Evolutionary conservation across 1,139 yeast genomes (phyloP).

Genomic region (Meyerozyma guilliermondii): DNA sequence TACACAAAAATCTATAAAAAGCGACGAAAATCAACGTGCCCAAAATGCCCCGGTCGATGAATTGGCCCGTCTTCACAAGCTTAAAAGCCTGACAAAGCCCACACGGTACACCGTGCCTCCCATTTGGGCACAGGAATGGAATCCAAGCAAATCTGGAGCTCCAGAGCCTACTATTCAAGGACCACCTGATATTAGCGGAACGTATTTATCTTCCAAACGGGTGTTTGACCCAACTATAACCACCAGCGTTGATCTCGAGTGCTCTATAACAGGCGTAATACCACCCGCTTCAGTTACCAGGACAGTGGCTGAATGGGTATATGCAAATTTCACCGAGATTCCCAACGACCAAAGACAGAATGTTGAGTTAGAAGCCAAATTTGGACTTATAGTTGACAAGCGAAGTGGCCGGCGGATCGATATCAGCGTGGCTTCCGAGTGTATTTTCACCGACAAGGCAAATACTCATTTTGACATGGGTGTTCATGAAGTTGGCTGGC

Average conservation of each 20-base stretch:
- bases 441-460: slow-evolving; percentile 54
- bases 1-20: not conserved
- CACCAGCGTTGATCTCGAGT: slow-evolving; percentile 40
- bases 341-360: slow-evolving; percentile 53
- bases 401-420: slow-evolving; percentile 58
- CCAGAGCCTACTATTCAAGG: slow-evolving; percentile 7
- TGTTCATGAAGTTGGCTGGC: slow-evolving; percentile 63
- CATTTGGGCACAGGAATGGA: slow-evolving; percentile 78
- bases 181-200: slow-evolving; percentile 1
- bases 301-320: slow-evolving; percentile 84
- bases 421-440: slow-evolving; percentile 73
- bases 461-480: slow-evolving; percentile 66
- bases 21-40: not conserved
- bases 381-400: slow-evolving; percentile 73
- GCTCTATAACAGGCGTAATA: slow-evolving; percentile 64
- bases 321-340: slow-evolving; percentile 68
- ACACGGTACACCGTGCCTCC: slow-evolving; percentile 64
- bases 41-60: not conserved
- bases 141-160: slow-evolving; percentile 14
- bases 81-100: slow-evolving; percentile 41
- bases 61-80: slow-evolving; percentile 12
- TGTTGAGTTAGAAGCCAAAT: slow-evolving; percentile 78
- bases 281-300: slow-evolving; percentile 83
- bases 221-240: slow-evolving; percentile 34
- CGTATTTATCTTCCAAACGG: slow-evolving; percentile 17